Evolutionary conservation across 208 protist species (phyloP).

Genomic region (Trypanosoma scelopori): DNA sequence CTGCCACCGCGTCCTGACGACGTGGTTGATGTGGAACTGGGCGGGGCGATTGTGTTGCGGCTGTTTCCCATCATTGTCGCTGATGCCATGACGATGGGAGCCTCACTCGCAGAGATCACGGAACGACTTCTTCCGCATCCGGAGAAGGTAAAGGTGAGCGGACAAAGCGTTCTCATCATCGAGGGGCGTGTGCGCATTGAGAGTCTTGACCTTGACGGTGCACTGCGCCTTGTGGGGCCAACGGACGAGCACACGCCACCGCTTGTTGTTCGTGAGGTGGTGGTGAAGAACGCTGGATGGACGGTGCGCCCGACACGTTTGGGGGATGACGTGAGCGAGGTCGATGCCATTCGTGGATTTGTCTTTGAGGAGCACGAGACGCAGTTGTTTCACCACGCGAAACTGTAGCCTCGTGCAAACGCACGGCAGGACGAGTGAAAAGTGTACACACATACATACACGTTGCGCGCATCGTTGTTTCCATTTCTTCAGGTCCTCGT

Average conservation of each 20-base stretch:
- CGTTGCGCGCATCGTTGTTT: not conserved
- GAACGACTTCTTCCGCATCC: constrained; percentile 55
- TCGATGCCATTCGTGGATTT: constrained; percentile 79
- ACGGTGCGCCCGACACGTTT: constrained; percentile 26
- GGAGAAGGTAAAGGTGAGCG: constrained; percentile 46
- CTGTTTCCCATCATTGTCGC: constrained; percentile 36
- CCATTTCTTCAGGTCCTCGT: not conserved
- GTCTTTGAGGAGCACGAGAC: constrained; percentile 54
- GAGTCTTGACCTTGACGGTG: constrained; percentile 64
- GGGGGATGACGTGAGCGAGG: constrained; percentile 29
- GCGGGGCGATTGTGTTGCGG: constrained; percentile 6
- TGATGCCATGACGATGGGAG: constrained; percentile 38
- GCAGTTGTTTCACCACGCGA: constrained; percentile 13
- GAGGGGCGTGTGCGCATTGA: constrained; percentile 74
- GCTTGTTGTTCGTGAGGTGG: constrained; percentile 45
- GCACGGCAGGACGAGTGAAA: too few relatives aligned
- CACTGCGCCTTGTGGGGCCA: constrained; percentile 60
- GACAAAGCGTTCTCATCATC: constrained; percentile 68
- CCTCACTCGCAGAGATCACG: constrained; percentile 36
- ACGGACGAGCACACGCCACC: constrained; percentile 25
- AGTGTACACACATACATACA: too few relatives aligned
- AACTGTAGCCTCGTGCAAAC: not conserved
- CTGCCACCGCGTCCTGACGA: constrained; percentile 1
- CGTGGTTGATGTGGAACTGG: constrained; percentile 3
- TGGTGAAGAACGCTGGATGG: constrained; percentile 61